Evolutionary conservation across 345 rosid species (phyloP).

Genomic region (Hypericum perforatum): DNA sequence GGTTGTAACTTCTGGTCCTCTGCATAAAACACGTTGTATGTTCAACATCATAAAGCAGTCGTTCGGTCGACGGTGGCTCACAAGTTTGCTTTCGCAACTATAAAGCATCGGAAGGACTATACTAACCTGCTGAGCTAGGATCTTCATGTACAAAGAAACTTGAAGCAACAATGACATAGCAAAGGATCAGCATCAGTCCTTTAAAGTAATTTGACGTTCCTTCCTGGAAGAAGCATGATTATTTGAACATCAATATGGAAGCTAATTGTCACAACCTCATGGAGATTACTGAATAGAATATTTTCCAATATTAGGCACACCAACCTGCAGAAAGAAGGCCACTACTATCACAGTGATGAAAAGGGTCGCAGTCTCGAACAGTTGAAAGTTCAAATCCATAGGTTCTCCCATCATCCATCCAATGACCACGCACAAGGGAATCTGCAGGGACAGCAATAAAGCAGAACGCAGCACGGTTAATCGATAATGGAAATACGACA

Average conservation of each 20-base stretch:
- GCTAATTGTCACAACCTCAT: no score
- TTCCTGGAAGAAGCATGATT: neutral
- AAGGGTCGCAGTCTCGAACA: neutral
- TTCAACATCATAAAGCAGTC: no score
- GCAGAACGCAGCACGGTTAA: no score
- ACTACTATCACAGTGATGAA: slow-evolving; percentile 5
- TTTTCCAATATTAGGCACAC: no score
- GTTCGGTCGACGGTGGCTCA: no score
- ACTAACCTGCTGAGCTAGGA: neutral
- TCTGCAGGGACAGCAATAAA: neutral
- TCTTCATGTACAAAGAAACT: slow-evolving; percentile 4
- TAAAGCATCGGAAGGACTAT: no score
- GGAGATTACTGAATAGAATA: no score
- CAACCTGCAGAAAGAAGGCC: slow-evolving; percentile 5
- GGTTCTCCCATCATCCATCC: slow-evolving; percentile 5
- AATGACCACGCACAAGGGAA: slow-evolving; percentile 2
- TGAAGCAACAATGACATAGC: neutral
- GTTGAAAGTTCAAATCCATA: slow-evolving; percentile 5
- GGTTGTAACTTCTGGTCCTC: no score
- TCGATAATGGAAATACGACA: neutral
- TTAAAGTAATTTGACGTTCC: slow-evolving; percentile 3
- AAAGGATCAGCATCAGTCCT: slow-evolving; percentile 5
- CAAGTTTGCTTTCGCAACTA: no score
- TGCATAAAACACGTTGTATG: no score
- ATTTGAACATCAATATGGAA: no score